A percentile compares a stretch with the other conserved stretches of the same genome.
phyloP scores from a whole-genome alignment of 1,284 basidiomycete species.

The Pseudozyma tsukubaensis region DNA sequence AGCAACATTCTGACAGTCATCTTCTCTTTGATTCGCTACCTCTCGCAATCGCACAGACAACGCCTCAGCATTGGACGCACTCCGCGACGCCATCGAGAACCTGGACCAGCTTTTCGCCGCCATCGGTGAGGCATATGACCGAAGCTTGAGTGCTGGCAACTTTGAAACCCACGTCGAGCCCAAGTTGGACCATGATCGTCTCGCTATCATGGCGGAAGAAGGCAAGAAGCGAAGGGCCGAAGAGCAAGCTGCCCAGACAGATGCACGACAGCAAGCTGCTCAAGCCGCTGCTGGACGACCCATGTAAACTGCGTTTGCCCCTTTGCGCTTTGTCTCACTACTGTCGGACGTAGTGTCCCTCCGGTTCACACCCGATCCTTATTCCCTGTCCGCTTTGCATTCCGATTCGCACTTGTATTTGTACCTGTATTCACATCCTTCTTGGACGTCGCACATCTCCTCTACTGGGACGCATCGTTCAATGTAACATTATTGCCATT shows the following conservation, averaged over 20 bases:
- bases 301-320: conserved; percentile 17
- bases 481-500: conserved; percentile 29
- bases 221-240: conserved; percentile 45
- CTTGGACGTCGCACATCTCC: background rate
- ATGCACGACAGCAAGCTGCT: conserved; percentile 36
- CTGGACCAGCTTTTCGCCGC: conserved; percentile 61
- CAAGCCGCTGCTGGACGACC: conserved; percentile 40
- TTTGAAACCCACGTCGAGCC: conserved; percentile 54
- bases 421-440: conserved; percentile 33
- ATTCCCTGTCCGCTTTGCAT: conserved; percentile 11
- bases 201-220: conserved; percentile 36
- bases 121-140: conserved; percentile 58
- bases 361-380: background rate
- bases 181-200: conserved; percentile 48
- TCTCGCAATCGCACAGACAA: conserved; percentile 16
- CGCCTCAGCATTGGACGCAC: conserved; percentile 57
- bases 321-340: background rate
- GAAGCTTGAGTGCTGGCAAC: conserved; percentile 52
- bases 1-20: conserved; percentile 2
- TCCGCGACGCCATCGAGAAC: conserved; percentile 61
- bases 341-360: background rate
- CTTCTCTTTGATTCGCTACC: background rate
- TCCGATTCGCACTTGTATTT: conserved; percentile 29
- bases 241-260: conserved; percentile 41
- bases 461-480: conserved; percentile 4